Evolutionary conservation across 345 rosid genomes (phyloP).

Genomic region (Theobroma cacao): DNA sequence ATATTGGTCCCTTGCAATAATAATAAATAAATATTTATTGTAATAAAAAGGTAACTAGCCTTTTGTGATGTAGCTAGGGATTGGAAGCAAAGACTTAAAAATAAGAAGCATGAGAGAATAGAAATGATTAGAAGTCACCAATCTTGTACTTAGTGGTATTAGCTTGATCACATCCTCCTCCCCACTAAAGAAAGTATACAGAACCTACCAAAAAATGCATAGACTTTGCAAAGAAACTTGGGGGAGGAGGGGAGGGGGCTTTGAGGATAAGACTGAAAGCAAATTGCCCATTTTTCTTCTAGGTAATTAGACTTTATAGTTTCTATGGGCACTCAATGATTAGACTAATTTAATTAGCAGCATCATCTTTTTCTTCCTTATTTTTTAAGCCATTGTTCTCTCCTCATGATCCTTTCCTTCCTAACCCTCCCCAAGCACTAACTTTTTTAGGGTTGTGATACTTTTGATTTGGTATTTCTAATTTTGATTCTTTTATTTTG

Average conservation of each 20-base stretch:
- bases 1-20: not conserved
- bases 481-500: no score
- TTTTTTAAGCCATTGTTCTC: not conserved
- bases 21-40: not conserved
- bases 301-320: not conserved
- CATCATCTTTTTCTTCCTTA: not conserved
- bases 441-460: not conserved
- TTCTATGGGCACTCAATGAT: not conserved
- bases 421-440: not conserved
- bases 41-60: not conserved
- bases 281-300: not conserved
- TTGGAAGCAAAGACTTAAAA: not conserved
- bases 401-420: not conserved
- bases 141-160: not conserved
- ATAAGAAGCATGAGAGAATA: not conserved
- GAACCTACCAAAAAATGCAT: not conserved
- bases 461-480: not conserved
- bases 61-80: not conserved
- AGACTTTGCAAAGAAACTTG: not conserved
- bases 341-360: not conserved
- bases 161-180: not conserved
- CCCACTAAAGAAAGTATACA: not conserved
- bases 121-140: not conserved
- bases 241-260: no score
- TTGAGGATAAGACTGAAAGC: not conserved